These are phyloP conservation scores for Chloropicon primus DNA, from an alignment of 139 green algal species.

Conservation along the genomic window DNA sequence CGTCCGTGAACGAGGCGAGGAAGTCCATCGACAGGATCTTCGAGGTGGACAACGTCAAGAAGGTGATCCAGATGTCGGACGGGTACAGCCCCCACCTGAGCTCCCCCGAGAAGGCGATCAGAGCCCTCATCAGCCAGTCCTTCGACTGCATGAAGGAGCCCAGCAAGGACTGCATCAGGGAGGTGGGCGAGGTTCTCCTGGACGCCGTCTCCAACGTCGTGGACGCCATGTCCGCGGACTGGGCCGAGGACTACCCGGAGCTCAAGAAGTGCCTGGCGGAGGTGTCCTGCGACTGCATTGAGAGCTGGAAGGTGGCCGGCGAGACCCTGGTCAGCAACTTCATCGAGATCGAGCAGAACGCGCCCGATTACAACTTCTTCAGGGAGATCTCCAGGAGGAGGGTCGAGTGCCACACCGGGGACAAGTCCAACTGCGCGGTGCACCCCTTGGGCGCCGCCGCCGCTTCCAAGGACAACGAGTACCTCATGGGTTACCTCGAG, in stretches of 20 bases:
- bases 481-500: background rate
- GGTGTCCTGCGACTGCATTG: background rate
- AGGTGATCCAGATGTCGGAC: background rate
- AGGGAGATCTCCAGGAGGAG: background rate
- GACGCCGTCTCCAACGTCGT: background rate
- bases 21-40: background rate
- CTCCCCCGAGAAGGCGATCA: background rate
- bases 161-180: background rate
- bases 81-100: background rate
- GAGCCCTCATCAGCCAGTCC: background rate
- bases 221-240: background rate
- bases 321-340: background rate
- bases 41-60: background rate
- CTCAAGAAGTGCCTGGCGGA: background rate
- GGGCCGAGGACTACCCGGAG: background rate
- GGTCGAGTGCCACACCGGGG: background rate
- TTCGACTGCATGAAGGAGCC: background rate
- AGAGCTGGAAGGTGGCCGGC: background rate
- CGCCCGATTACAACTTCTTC: background rate
- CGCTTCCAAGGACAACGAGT: background rate
- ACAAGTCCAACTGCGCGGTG: background rate
- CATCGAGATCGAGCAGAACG: background rate
- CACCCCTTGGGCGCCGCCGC: background rate
- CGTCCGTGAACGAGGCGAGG: background rate
- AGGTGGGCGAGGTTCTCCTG: background rate